Evolutionary conservation across 768 basidiomycete species (phyloP), one percentile per base, ranked within the genome.

Genomic region (Pleurotus cornucopiae): DNA sequence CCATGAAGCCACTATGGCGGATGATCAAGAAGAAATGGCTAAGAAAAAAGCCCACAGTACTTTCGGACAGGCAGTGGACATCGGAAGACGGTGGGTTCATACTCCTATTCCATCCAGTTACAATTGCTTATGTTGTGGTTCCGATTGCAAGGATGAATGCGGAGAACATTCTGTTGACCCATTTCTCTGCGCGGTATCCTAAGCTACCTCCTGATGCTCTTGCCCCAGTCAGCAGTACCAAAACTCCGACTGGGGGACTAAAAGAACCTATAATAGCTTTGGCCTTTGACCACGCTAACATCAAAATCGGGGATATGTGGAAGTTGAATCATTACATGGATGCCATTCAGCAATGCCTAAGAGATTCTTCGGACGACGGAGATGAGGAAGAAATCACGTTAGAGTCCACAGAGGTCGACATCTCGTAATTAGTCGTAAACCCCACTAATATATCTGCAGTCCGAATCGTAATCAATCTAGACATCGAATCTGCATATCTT

Each of bases 141-240:
- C 5, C 56, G 26, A 37, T 18, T 13, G 6, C 11, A 49, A 95
- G 93, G 58, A 96, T 96, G 94, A 76, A 81, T 7, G 94, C 94
- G 1, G 73, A 84, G 53, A 85, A 92, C 60, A 78, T 92, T 41
- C 81, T 98, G n/a, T 80, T 98, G 18, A 98, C 94, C 0, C 95
- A 98, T 68, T 98, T 98, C 72, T 97, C 94, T 7, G 91, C 91
- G 40, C 86, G 94, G 25, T 95, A 96, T 69, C 93, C 95, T 14
- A 93, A 90, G 62, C 75, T 95, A 66, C 92, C 92, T 2, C 82
- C 81, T 21, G 72, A 79, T 3, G 69, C 76, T 9, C 65, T 72
- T 12, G 59, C 57, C 2, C 26, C 51, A 25, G 39, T 59, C 38
- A 44, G 34, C 56, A 47, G 58, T 53, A 41, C 39, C 53, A 9